Evolutionary conservation across 768 basidiomycete genomes (phyloP).

Genomic region (Pulveroboletus sp.): DNA sequence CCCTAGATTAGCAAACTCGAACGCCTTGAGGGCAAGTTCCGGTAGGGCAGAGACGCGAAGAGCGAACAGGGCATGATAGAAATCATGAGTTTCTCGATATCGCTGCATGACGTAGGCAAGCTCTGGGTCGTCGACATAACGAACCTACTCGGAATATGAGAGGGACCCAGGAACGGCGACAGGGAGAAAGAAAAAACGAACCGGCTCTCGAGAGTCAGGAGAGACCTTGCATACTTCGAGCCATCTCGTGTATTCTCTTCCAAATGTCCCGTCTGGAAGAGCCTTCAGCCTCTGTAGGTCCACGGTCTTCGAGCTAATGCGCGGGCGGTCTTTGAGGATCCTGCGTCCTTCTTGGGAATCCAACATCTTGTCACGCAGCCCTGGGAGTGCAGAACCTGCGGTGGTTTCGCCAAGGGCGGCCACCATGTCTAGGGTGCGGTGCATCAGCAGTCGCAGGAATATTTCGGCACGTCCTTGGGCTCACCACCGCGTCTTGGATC

Average conservation of each 20-base stretch:
- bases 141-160: conserved; percentile 53
- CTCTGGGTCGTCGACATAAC: conserved; percentile 91
- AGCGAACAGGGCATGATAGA: conserved; percentile 89
- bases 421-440: conserved; percentile 78
- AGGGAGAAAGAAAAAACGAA: conserved; percentile 34
- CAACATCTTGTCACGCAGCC: conserved; percentile 73
- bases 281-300: conserved; percentile 62
- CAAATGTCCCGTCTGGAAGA: conserved; percentile 78
- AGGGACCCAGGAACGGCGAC: background rate
- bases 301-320: conserved; percentile 71
- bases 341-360: conserved; percentile 74
- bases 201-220: conserved; percentile 90
- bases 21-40: conserved; percentile 91
- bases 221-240: conserved; percentile 82
- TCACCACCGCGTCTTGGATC: conserved; percentile 83
- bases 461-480: conserved; percentile 19
- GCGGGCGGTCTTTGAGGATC: conserved; percentile 80
- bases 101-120: conserved; percentile 97
- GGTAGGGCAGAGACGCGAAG: conserved; percentile 87
- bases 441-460: background rate
- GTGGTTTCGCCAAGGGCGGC: conserved; percentile 94
- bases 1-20: conserved; percentile 89
- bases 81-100: conserved; percentile 96
- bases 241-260: conserved; percentile 85
- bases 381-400: conserved; percentile 71